Base-by-base conservation (phyloP, 257 asterid species). In the Jacaranda mimosifolia region DNA sequence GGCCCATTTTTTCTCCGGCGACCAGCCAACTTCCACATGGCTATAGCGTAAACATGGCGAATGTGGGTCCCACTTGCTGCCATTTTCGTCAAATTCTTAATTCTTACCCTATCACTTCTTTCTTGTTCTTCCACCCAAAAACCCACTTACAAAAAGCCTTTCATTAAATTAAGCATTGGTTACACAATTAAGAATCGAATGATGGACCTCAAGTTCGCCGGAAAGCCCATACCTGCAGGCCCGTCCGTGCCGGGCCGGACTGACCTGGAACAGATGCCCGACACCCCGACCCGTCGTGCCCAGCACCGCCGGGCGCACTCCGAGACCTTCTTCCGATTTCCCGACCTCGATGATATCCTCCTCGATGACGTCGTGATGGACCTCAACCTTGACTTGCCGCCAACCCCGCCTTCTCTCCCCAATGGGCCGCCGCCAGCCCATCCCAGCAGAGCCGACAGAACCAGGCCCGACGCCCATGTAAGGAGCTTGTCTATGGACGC, bases 281-380 rank as follows among this genome's bases (percentile, higher is more conserved):
- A 91, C 63, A 87, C 96, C 55, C 96, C 92, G 2, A 88, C 89
- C 35, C 94, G 91, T 5, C 75, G 90, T 60, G 78, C 92, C 73
- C 93, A 84, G 73, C 98, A 93, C 86, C 98, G 98, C 64, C 92
- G 97, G 0, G 88, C 94, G 72, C 94, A 87, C 13, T 93, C 98
- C 13, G 97, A 91, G 80, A 83, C 91, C 69, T 89, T 87, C 73
- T 86, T 86, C 86, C 94, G 96, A 0, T 85, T 90, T 83, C 89
- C 89, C 0, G 91, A 85, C 73, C 76, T 88, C 56, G 96, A 91
- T 70, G 96, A 88, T 45, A 70, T 87, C 68, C 79, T 89, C 39
- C 39, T 93, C 17, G 94, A 89, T 80, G 96, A 88, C 74, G 91
- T 79, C 80, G 86, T 86, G 7, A 58, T 84, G 4, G 91, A 85